Percentiles rank a stretch among this genome's conserved stretches.
phyloP scores from a whole-genome alignment of 2,329 filamentous ascomycete genomes.

The Nemania bipapillata region DNA sequence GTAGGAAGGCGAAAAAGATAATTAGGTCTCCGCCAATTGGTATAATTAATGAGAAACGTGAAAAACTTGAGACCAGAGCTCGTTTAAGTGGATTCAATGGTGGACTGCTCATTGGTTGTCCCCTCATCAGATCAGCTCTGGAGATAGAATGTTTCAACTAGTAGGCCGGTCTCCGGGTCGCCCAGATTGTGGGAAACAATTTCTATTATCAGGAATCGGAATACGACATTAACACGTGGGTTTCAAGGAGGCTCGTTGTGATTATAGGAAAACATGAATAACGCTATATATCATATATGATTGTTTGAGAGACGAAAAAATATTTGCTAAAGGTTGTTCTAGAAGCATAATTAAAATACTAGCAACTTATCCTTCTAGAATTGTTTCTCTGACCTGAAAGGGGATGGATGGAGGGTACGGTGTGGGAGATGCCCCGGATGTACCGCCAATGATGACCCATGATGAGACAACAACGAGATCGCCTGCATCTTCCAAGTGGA shows the following conservation, averaged over 20 bases:
- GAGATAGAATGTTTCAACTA: not conserved
- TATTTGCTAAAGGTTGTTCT: not conserved
- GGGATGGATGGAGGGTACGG: not conserved
- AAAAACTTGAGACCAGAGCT: not conserved
- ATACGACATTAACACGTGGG: not conserved
- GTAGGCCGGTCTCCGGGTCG: not conserved
- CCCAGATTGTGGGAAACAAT: not conserved
- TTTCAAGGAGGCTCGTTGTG: not conserved
- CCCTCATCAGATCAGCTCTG: not conserved
- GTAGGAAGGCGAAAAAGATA: not conserved
- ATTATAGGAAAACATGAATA: not conserved
- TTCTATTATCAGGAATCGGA: not conserved
- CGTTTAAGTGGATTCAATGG: not conserved
- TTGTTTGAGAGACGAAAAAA: not conserved
- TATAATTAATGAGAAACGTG: not conserved
- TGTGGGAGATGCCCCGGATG: not conserved
- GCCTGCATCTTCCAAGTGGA: not conserved
- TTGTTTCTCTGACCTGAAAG: not conserved
- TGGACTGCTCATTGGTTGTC: not conserved
- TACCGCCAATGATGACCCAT: not conserved
- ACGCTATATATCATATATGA: not conserved
- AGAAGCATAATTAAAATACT: too few relatives aligned
- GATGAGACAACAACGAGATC: not conserved
- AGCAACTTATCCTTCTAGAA: not conserved
- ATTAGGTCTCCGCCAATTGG: not conserved